Evolutionary conservation across 1,284 basidiomycete species (phyloP).

Genomic region (Moesziomyces sp.): DNA sequence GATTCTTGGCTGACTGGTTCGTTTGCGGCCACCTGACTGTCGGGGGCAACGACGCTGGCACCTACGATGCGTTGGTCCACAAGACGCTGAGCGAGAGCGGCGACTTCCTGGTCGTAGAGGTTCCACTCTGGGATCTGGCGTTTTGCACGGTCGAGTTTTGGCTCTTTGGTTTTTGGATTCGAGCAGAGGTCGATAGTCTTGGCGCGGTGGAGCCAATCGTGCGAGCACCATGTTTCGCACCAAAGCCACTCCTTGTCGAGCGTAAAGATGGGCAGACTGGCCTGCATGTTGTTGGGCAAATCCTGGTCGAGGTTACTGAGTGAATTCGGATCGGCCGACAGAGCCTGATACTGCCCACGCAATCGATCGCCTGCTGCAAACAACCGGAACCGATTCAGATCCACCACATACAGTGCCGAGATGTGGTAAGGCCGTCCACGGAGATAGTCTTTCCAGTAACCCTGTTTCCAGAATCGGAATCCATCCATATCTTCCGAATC

Average conservation of each 20-base stretch:
- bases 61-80: slow-evolving; percentile 33
- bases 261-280: slow-evolving; percentile 58
- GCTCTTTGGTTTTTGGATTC: slow-evolving; percentile 79
- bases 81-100: slow-evolving; percentile 62
- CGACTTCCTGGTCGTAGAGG: slow-evolving; percentile 77
- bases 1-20: neutral
- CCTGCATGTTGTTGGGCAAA: slow-evolving; percentile 62
- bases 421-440: slow-evolving; percentile 56
- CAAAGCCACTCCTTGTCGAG: slow-evolving; percentile 64
- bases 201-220: slow-evolving; percentile 55
- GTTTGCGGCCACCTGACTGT: slow-evolving; percentile 16
- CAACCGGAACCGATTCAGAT: slow-evolving; percentile 92
- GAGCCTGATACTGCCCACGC: slow-evolving; percentile 87
- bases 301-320: slow-evolving; percentile 92
- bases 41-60: slow-evolving; percentile 30
- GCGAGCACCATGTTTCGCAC: slow-evolving; percentile 67
- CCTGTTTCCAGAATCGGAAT: slow-evolving; percentile 97
- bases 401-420: slow-evolving; percentile 89
- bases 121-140: slow-evolving; percentile 98
- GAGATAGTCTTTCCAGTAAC: slow-evolving; percentile 66
- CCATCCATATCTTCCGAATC: slow-evolving; percentile 93
- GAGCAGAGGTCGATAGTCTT: slow-evolving; percentile 68
- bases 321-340: slow-evolving; percentile 92
- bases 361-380: slow-evolving; percentile 80
- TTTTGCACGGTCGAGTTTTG: slow-evolving; percentile 85